Evolutionary conservation across 2,329 filamentous ascomycete species (phyloP).

Genomic region (Pezicula radicicola): DNA sequence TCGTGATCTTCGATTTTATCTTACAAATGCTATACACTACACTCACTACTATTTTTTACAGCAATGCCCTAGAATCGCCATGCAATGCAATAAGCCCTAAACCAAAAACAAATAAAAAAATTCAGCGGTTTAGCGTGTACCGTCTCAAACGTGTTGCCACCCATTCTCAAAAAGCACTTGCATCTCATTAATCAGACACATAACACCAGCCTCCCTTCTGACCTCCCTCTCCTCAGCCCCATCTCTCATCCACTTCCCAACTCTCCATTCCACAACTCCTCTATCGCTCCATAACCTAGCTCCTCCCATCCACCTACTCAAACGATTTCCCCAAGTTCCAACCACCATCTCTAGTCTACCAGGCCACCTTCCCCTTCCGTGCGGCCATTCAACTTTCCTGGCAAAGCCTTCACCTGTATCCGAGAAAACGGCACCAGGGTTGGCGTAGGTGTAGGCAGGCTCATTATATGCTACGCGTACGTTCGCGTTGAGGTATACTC

Average conservation of each 20-base stretch:
- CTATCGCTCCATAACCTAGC: slow-evolving; percentile 24
- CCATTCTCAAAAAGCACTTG: slow-evolving; percentile 55
- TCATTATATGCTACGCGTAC: slow-evolving; percentile 65
- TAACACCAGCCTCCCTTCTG: slow-evolving; percentile 40
- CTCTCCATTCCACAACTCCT: slow-evolving; percentile 15
- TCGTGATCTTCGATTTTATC: too few relatives aligned
- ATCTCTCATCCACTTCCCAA: slow-evolving; percentile 19
- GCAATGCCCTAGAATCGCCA: too few relatives aligned
- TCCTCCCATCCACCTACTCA: slow-evolving; percentile 42
- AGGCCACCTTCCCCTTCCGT: slow-evolving; percentile 17
- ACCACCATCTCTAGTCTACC: slow-evolving; percentile 38
- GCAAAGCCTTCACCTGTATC: slow-evolving; percentile 3
- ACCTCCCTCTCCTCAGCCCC: slow-evolving; percentile 31
- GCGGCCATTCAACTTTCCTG: not conserved
- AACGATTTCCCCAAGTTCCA: slow-evolving; percentile 58
- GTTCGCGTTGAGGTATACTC: slow-evolving; percentile 67
- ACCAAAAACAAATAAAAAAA: too few relatives aligned
- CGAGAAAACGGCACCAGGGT: slow-evolving; percentile 28
- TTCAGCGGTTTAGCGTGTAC: too few relatives aligned
- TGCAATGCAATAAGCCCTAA: too few relatives aligned
- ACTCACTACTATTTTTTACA: too few relatives aligned
- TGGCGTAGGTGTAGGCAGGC: slow-evolving; percentile 48
- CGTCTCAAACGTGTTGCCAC: slow-evolving; percentile 46
- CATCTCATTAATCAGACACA: slow-evolving; percentile 60
- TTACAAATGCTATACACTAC: too few relatives aligned